Percentiles rank a stretch among this genome's conserved stretches.
Evolutionary conservation across 2,329 filamentous ascomycete genomes (phyloP).

Genomic region (Colletotrichum theobromicola): DNA sequence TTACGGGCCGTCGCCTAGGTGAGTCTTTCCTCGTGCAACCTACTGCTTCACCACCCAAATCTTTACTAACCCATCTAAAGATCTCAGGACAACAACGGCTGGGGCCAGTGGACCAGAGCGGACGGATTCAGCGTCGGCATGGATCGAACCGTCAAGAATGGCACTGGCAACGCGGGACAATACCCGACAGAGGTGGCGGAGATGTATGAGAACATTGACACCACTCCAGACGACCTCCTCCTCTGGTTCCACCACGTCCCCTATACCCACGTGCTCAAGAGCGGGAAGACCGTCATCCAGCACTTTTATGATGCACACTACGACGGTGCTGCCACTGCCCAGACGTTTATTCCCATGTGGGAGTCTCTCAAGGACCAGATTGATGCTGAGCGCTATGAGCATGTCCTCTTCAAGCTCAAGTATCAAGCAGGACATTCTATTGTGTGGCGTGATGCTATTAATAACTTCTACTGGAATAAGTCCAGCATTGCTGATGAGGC

Average conservation of each 20-base stretch:
- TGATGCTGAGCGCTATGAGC: constrained; percentile 63
- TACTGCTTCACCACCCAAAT: neutral
- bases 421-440: constrained; percentile 75
- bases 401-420: constrained; percentile 61
- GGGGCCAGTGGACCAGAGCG: constrained; percentile 76
- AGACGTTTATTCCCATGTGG: constrained; percentile 63
- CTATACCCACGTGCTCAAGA: constrained; percentile 67
- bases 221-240: constrained; percentile 70
- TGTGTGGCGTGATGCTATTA: constrained; percentile 73
- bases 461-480: constrained; percentile 66
- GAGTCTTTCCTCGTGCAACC: neutral
- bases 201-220: constrained; percentile 63
- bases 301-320: constrained; percentile 72
- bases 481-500: constrained; percentile 63
- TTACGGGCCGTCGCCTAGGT: constrained; percentile 57
- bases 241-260: constrained; percentile 79
- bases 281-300: constrained; percentile 71
- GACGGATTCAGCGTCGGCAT: constrained; percentile 67
- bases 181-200: constrained; percentile 66
- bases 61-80: constrained; percentile 44
- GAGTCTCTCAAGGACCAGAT: constrained; percentile 58
- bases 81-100: constrained; percentile 70
- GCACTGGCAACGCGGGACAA: constrained; percentile 69
- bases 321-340: constrained; percentile 61
- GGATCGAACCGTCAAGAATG: constrained; percentile 73